These are phyloP conservation scores for Helminthosporium solani DNA, from an alignment of 2,329 filamentous ascomycete genomes.

Conservation along the genomic window DNA sequence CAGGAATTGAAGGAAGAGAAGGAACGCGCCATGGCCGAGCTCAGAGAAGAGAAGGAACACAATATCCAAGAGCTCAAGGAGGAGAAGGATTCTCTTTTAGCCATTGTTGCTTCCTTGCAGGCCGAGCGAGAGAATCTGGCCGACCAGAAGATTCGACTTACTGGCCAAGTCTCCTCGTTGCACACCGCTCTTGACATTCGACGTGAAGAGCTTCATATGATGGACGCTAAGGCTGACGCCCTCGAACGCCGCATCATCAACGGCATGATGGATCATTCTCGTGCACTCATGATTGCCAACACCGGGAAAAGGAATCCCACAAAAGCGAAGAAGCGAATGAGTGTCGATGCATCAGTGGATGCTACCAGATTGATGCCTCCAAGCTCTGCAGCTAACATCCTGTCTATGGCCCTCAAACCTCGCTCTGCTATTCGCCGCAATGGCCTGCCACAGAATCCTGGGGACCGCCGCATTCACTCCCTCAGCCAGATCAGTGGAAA, in stretches of 20 bases:
- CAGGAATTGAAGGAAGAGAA: conserved; percentile 45
- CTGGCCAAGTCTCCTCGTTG: conserved; percentile 83
- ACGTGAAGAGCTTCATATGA: conserved; percentile 84
- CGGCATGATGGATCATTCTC: conserved; percentile 93
- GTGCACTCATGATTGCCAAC: conserved; percentile 80
- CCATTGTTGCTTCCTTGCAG: conserved; percentile 60
- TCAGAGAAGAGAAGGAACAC: conserved; percentile 38
- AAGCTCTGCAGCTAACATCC: conserved; percentile 38
- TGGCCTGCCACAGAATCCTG: conserved; percentile 39
- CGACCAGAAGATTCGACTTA: conserved; percentile 75
- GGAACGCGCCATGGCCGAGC: conserved; percentile 39
- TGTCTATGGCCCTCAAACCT: conserved; percentile 53
- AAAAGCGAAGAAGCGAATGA: conserved; percentile 38
- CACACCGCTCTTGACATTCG: conserved; percentile 88
- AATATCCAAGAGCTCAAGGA: conserved; percentile 38
- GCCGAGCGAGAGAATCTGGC: conserved; percentile 73
- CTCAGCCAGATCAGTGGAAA: conserved; percentile 88
- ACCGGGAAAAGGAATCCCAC: conserved; percentile 44
- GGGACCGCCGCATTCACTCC: conserved; percentile 76
- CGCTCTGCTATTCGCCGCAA: conserved; percentile 46
- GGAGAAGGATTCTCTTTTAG: conserved; percentile 49
- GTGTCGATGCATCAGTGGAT: conserved; percentile 34
- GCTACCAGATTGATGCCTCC: conserved; percentile 38
- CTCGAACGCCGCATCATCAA: conserved; percentile 92
- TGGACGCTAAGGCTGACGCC: conserved; percentile 85